A percentile compares a stretch with the other conserved stretches of the same genome.
Conservation (phyloP, 177 flowering plant genomes). For the Tripterygium wilfordii region DNA sequence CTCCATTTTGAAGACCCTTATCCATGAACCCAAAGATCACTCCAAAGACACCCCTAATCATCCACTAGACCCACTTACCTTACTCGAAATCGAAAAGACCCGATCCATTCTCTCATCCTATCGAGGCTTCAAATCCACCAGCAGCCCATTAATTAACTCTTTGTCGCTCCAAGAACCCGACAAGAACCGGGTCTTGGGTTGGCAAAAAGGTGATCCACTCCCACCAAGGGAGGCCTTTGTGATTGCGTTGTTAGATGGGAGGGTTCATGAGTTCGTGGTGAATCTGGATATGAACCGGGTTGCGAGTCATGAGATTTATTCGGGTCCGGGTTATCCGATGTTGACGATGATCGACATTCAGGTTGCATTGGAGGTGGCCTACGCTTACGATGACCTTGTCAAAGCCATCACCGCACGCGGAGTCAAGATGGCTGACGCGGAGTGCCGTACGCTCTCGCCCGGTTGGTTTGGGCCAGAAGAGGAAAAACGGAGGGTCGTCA, state of each 20-base stretch:
- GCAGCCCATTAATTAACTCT: too few relatives aligned
- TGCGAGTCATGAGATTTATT: conserved; percentile 13
- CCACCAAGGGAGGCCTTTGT: conserved; percentile 56
- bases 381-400: conserved; percentile 47
- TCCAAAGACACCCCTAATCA: conserved; percentile 54
- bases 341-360: too few relatives aligned
- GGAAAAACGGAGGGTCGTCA: conserved; percentile 56
- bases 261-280: conserved; percentile 42
- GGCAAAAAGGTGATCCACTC: conserved; percentile 59
- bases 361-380: conserved; percentile 47
- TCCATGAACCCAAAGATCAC: conserved; percentile 15
- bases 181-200: conserved; percentile 41
- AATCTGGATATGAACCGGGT: conserved; percentile 43
- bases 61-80: conserved; percentile 86
- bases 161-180: conserved; percentile 69
- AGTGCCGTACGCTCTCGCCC: conserved; percentile 60
- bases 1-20: too few relatives aligned
- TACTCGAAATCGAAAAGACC: conserved; percentile 54
- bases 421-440: conserved; percentile 44
- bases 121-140: conserved; percentile 24
- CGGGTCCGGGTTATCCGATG: too few relatives aligned
- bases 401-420: conserved; percentile 56
- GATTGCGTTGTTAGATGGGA: conserved; percentile 37
- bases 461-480: conserved; percentile 77
- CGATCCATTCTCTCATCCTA: conserved; percentile 35